Conservation (phyloP, 2,329 filamentous ascomycete genomes). For the Fusarium odoratissimum region DNA sequence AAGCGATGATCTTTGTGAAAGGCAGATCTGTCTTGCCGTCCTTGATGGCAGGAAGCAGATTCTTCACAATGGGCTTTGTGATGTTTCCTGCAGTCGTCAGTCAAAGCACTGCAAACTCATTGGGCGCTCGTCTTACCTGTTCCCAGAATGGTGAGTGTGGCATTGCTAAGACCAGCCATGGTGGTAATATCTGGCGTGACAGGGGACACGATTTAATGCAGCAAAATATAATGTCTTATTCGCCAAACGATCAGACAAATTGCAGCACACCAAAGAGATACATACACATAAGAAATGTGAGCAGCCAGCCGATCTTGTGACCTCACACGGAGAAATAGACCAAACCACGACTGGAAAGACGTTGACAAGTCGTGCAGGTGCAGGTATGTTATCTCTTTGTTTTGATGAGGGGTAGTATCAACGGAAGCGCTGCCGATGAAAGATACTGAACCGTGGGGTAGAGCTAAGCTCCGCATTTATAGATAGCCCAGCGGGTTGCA, state of each 20-base stretch:
- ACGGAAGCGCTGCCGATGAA: constrained; percentile 28
- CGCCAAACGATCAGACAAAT: neutral
- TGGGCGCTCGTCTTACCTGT: constrained; percentile 21
- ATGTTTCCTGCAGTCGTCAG: constrained; percentile 44
- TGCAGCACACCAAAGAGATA: no score
- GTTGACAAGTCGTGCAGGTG: constrained; percentile 32
- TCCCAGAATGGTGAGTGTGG: constrained; percentile 43
- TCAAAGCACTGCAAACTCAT: neutral
- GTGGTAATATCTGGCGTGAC: neutral
- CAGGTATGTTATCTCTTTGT: constrained; percentile 17
- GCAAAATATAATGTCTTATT: neutral
- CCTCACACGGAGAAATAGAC: neutral
- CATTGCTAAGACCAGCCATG: constrained; percentile 34
- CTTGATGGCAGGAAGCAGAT: constrained; percentile 26
- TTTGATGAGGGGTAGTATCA: constrained; percentile 15
- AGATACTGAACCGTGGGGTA: constrained; percentile 12
- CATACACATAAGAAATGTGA: neutral
- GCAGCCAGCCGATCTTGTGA: neutral
- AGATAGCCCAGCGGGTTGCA: neutral
- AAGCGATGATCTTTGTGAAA: constrained; percentile 45
- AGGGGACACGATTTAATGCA: neutral
- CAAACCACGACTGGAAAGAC: constrained; percentile 26
- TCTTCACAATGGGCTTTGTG: constrained; percentile 47
- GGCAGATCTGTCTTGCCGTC: constrained; percentile 24
- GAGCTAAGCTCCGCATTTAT: neutral